These are phyloP conservation scores for Solanum pimpinellifolium DNA, from an alignment of 257 asterid genomes.

Conservation along the genomic window DNA sequence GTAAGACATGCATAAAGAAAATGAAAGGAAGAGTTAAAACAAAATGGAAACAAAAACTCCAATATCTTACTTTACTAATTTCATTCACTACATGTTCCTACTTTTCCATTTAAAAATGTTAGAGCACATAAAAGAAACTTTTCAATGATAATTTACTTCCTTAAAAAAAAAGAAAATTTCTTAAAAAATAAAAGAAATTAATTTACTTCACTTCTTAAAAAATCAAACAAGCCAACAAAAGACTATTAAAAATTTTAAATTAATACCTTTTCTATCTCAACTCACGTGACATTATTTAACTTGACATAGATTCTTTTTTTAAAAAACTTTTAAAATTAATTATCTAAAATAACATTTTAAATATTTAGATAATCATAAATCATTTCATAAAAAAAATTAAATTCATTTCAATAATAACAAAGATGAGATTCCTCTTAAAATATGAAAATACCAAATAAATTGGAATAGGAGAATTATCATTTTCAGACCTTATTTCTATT, in stretches of 20 bases:
- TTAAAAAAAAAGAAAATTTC: not conserved
- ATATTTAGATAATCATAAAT: no score
- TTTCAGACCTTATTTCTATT: not conserved
- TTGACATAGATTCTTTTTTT: not conserved
- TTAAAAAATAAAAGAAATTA: not conserved
- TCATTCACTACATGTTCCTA: not conserved
- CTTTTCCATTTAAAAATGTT: not conserved
- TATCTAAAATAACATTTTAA: no score
- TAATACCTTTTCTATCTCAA: not conserved
- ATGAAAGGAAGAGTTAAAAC: not conserved
- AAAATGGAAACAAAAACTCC: not conserved
- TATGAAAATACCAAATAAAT: no score
- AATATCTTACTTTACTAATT: not conserved
- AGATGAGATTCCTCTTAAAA: no score
- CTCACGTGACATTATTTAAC: not conserved
- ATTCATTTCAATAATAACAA: no score
- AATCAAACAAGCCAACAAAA: not conserved
- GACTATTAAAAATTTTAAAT: no score
- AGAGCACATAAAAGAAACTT: not conserved
- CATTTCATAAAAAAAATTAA: not conserved
- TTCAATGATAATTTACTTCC: not conserved
- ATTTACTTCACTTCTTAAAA: not conserved
- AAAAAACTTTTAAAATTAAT: not conserved
- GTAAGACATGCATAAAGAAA: rapidly evolving
- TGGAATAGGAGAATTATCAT: not conserved